These are phyloP conservation scores for Tricholoma matsutake DNA, from an alignment of 768 basidiomycete genomes.

Conservation along the genomic window DNA sequence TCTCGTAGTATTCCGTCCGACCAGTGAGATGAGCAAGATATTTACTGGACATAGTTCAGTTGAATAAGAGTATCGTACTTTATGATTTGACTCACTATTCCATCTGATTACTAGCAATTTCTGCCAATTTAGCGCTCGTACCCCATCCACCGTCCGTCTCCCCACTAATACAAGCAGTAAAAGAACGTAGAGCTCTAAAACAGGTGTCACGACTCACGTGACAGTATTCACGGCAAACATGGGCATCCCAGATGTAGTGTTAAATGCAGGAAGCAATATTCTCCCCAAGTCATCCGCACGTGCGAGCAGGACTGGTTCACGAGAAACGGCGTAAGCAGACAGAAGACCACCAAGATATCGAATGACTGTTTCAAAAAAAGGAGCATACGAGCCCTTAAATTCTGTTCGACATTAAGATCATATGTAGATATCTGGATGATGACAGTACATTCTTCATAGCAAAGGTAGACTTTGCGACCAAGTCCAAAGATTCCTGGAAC, in stretches of 20 bases:
- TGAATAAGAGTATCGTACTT: background rate
- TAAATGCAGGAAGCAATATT: conserved; percentile 68
- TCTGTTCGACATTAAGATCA: background rate
- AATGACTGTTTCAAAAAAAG: conserved; percentile 80
- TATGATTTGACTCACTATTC: conserved; percentile 45
- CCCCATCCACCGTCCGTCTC: conserved; percentile 32
- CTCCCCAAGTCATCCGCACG: conserved; percentile 73
- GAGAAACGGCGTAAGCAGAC: conserved; percentile 74
- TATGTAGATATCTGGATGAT: background rate
- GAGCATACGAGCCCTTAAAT: conserved; percentile 32
- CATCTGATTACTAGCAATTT: conserved; percentile 56
- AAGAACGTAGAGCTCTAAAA: background rate
- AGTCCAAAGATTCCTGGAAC: conserved; percentile 56
- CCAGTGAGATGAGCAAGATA: conserved; percentile 78
- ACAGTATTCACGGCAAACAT: conserved; percentile 62
- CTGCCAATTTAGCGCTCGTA: conserved; percentile 35
- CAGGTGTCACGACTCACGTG: conserved; percentile 33
- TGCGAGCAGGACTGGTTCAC: conserved; percentile 55
- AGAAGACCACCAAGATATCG: conserved; percentile 83
- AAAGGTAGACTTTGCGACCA: conserved; percentile 48
- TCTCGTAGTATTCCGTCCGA: conserved; percentile 56
- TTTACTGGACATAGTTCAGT: conserved; percentile 42
- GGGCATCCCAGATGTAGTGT: conserved; percentile 68
- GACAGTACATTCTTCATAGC: conserved; percentile 30
- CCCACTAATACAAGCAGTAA: conserved; percentile 28